phyloP scores from a whole-genome alignment of 805 yeast species.

The Starmerella davenportii region DNA sequence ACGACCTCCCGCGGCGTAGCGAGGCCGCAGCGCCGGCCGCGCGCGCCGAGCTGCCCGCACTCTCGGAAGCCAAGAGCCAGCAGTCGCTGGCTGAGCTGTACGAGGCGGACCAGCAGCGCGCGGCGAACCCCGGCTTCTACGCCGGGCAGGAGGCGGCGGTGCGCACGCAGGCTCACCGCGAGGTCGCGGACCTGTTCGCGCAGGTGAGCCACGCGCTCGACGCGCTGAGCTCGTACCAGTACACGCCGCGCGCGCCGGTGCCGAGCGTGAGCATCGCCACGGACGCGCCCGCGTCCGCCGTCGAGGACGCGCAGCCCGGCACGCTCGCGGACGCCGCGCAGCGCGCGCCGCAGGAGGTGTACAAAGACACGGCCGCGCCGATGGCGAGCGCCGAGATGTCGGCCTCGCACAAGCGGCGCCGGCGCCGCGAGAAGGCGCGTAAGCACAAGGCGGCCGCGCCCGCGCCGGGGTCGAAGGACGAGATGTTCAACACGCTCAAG shows the following conservation, averaged over 20 bases:
- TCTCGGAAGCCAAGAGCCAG: constrained; percentile 65
- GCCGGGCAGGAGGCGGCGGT: constrained; percentile 42
- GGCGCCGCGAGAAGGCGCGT: constrained; percentile 60
- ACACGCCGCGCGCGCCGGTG: constrained; percentile 76
- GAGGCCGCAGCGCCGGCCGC: constrained; percentile 24
- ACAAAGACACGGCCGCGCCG: constrained; percentile 26
- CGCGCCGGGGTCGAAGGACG: constrained; percentile 23
- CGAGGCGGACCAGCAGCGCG: constrained; percentile 53
- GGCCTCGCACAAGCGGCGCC: constrained; percentile 32
- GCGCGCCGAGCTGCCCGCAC: constrained; percentile 32
- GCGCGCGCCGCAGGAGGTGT: constrained; percentile 84
- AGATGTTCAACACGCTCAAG: constrained; percentile 50
- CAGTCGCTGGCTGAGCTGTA: constrained; percentile 83
- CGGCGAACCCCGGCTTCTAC: constrained; percentile 25
- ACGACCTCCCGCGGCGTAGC: constrained; percentile 58
- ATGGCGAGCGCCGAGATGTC: constrained; percentile 14
- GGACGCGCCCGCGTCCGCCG: constrained; percentile 59
- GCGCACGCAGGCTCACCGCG: constrained; percentile 55
- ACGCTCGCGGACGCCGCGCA: constrained; percentile 53
- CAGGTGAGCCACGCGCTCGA: constrained; percentile 57
- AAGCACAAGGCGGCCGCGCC: constrained; percentile 20
- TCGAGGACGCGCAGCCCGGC: constrained; percentile 95
- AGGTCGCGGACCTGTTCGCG: constrained; percentile 48
- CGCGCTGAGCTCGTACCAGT: constrained; percentile 84
- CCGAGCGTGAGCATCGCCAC: constrained; percentile 66